Evolutionary conservation across 148 eudicot genomes (phyloP).

Genomic region (Bassia scoparia): DNA sequence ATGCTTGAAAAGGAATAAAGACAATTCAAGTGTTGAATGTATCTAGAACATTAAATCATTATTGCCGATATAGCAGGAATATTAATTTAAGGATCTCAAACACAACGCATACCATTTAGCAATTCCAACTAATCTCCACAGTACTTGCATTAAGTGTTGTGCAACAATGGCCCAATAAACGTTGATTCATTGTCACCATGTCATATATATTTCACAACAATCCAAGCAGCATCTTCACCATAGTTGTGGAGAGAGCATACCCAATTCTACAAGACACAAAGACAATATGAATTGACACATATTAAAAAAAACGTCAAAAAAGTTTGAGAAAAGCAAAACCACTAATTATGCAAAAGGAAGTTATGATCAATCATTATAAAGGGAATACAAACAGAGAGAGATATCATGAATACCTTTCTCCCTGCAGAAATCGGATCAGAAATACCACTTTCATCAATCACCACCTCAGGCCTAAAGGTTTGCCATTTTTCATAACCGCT

Average conservation of each 20-base stretch:
- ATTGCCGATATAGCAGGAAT: background rate
- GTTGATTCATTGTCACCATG: slow-evolving; percentile 40
- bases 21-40: background rate
- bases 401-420: slow-evolving; percentile 42
- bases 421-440: slow-evolving; percentile 34
- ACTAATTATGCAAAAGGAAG: background rate
- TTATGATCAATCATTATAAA: no score
- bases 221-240: slow-evolving; percentile 54
- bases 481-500: slow-evolving; percentile 34
- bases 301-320: background rate
- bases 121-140: slow-evolving; percentile 39
- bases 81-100: background rate
- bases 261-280: slow-evolving; percentile 28
- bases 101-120: slow-evolving; percentile 27
- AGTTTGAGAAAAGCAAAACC: background rate
- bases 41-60: background rate
- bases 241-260: slow-evolving; percentile 48
- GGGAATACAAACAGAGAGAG: no score
- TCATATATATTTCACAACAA: slow-evolving; percentile 44
- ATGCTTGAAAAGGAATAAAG: no score
- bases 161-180: slow-evolving; percentile 48
- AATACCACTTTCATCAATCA: slow-evolving; percentile 53
- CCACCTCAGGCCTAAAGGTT: slow-evolving; percentile 37
- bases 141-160: slow-evolving; percentile 51
- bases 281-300: slow-evolving; percentile 12